Percentiles rank a stretch among this genome's conserved stretches.
Evolutionary conservation across 371 early-diverging fungal genomes (phyloP).

Genomic region (Catenaria anguillulae): DNA sequence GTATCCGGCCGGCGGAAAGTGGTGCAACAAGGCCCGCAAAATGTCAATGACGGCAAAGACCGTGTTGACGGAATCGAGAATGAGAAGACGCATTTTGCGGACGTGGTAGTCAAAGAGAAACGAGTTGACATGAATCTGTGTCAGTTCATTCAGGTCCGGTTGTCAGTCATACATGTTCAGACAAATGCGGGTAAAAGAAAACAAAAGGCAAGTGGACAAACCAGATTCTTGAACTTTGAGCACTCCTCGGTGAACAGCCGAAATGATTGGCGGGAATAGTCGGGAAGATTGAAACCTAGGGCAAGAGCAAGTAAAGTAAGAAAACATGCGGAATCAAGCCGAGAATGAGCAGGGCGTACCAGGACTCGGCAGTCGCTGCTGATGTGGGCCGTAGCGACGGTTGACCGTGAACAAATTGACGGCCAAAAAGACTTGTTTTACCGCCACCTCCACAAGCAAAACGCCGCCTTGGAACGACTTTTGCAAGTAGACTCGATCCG

Average conservation of each 20-base stretch:
- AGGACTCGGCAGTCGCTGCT: conserved; percentile 8
- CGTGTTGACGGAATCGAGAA: conserved; percentile 20
- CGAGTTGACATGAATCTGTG: conserved; percentile 64
- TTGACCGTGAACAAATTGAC: conserved; percentile 58
- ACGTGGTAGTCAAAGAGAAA: conserved; percentile 69
- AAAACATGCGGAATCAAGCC: too few relatives aligned
- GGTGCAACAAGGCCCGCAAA: not conserved
- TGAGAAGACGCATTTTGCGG: conserved; percentile 42
- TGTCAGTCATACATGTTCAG: too few relatives aligned
- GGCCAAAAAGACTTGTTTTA: conserved; percentile 51
- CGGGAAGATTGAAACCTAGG: conserved; percentile 22
- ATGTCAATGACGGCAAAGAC: not conserved
- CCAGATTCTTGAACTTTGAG: conserved; percentile 41
- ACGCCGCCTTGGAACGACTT: conserved; percentile 49
- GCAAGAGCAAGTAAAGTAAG: too few relatives aligned
- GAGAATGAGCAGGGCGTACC: too few relatives aligned
- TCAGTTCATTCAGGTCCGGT: too few relatives aligned
- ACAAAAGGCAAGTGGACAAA: too few relatives aligned
- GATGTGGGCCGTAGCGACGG: conserved; percentile 37
- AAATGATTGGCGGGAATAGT: conserved; percentile 38
- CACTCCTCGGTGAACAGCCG: conserved; percentile 50
- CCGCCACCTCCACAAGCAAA: conserved; percentile 54
- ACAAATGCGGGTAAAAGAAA: too few relatives aligned
- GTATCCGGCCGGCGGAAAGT: conserved; percentile 2
- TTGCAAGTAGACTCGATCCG: conserved; percentile 47